Evolutionary conservation across 2,329 filamentous ascomycete genomes (phyloP), one percentile per base, ranked within the genome.

Genomic region (Aspergillus caelatus): DNA sequence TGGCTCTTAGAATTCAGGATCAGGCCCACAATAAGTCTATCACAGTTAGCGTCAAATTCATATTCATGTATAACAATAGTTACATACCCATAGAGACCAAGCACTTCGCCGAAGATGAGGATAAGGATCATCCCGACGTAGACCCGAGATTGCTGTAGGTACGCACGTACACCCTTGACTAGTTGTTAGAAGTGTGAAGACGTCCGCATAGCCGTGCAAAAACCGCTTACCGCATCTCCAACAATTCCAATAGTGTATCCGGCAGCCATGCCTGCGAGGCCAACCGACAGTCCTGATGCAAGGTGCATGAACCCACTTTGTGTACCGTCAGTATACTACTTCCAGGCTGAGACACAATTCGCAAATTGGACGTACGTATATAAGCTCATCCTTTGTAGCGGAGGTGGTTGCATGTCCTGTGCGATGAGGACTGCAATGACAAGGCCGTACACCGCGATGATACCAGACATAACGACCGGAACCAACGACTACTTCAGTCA

Each of bases 91-190:
- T 99, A 99, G 36, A 99, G 89, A 78, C 95, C 95, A 77, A 99
- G 78, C 21, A 99, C 95, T 84, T 99, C 95, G 62, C 93, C 95
- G 77, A 99, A 99, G 87, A 99, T 99, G 67, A 98, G 86, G 71
- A 98, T 98, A 73, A 99, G 82, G 54, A 99, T 94, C 95, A 98
- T 98, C 79, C 95, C 95, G 57, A 99, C 95, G 72, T 97, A 99
- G 69, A 99, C 91, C 67, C 94, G 88, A 57, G 92, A 96, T 80
- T 99, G 95, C 74, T 93, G 88, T 93, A 99, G 97, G 82, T 96
- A 98, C 62, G 93, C 89, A 72, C 95, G 89, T 59, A 98, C 94
- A 65, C 95, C 88, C 85, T 87, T 46, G 28, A 45, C 53, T 34
- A 60, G 45, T 28, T 11, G 64, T 78, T 65, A 78, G 70, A 65